phyloP scores from a whole-genome alignment of 345 rosid species.

The Syzygium jambos region DNA sequence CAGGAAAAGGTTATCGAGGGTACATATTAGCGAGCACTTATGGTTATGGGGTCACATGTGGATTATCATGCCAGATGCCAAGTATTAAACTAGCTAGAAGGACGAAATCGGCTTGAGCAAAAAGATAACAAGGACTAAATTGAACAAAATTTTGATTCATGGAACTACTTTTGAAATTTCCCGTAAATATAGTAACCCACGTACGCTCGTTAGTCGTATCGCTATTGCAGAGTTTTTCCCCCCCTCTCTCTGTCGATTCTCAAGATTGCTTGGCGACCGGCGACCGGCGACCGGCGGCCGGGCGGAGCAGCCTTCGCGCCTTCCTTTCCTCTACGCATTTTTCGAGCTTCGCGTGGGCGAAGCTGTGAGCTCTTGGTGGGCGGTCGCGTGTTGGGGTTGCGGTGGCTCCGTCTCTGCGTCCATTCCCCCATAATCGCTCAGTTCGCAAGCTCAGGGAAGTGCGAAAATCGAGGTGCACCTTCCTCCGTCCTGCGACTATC shows the following conservation, averaged over 20 bases:
- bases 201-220: not conserved
- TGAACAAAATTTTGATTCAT: not conserved
- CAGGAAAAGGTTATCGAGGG: too few relatives aligned
- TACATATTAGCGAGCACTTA: not conserved
- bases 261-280: too few relatives aligned
- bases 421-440: not conserved
- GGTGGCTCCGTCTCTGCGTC: not conserved
- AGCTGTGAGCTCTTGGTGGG: not conserved
- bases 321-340: not conserved
- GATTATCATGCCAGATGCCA: not conserved
- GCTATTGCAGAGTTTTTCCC: not conserved
- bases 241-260: too few relatives aligned
- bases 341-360: not conserved
- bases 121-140: not conserved
- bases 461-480: not conserved
- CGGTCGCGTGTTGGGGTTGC: not conserved
- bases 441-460: not conserved
- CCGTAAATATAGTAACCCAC: not conserved
- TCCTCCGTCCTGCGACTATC: not conserved
- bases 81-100: not conserved
- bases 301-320: too few relatives aligned
- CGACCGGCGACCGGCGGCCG: too few relatives aligned
- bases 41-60: not conserved
- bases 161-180: not conserved
- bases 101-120: not conserved